A percentile compares a stretch with the other conserved stretches of the same genome.
phyloP scores from a whole-genome alignment of 495 filamentous ascomycete species.

The Oidiodendron maius region DNA sequence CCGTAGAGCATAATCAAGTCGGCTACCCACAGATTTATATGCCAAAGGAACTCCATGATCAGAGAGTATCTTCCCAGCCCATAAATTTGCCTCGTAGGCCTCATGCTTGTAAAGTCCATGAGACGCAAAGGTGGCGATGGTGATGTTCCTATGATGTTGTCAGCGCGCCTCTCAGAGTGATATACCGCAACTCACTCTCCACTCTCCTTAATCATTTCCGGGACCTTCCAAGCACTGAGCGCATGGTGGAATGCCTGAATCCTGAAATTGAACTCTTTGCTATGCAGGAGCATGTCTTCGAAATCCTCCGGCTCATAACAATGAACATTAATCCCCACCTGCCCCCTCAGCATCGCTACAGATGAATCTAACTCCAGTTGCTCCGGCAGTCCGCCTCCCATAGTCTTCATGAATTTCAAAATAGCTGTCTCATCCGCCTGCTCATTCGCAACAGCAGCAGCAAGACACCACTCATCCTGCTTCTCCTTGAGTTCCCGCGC shows the following conservation, averaged over 20 bases:
- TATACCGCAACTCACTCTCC: conserved; percentile 25
- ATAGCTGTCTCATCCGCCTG: conserved; percentile 20
- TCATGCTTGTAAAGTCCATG: conserved; percentile 61
- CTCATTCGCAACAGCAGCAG: conserved; percentile 34
- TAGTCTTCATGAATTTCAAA: conserved; percentile 10
- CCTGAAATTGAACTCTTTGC: conserved; percentile 59
- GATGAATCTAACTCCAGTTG: conserved; percentile 53
- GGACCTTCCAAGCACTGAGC: conserved; percentile 53
- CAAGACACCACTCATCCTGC: conserved; percentile 55
- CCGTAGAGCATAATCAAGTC: background rate
- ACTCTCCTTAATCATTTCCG: conserved; percentile 45
- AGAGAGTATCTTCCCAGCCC: conserved; percentile 54
- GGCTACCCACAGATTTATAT: conserved; percentile 31
- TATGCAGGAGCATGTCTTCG: conserved; percentile 55
- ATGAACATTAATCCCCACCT: conserved; percentile 58
- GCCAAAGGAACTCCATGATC: conserved; percentile 50
- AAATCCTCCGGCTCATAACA: conserved; percentile 63
- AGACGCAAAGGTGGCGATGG: conserved; percentile 51
- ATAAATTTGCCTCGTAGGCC: conserved; percentile 51
- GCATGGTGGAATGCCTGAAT: conserved; percentile 61
- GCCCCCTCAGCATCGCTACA: conserved; percentile 50
- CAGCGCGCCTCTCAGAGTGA: background rate
- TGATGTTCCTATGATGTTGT: conserved; percentile 30
- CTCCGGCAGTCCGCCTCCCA: conserved; percentile 22
- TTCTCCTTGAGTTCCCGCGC: conserved; percentile 42